Conservation (phyloP, 129 eudicot species). For the Chrysanthemum lavandulifolium region DNA sequence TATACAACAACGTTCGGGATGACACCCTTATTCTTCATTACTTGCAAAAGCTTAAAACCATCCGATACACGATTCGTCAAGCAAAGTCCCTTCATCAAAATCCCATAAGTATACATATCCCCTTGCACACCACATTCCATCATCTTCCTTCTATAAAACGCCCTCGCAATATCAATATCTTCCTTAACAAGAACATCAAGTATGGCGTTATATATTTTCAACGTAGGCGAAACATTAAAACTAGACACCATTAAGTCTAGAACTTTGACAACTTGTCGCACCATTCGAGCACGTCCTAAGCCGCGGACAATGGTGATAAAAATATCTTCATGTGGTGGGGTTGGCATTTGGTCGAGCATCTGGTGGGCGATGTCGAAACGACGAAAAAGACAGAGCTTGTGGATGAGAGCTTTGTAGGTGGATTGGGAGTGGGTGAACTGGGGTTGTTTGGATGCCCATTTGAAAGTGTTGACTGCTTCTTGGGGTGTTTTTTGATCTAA, state of each 20-base stretch:
- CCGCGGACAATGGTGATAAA: constrained; percentile 80
- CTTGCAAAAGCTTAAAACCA: constrained; percentile 79
- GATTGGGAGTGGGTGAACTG: constrained; percentile 61
- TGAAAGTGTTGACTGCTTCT: constrained; percentile 74
- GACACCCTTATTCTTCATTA: constrained; percentile 60
- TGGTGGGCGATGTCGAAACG: constrained; percentile 51
- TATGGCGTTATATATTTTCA: constrained; percentile 71
- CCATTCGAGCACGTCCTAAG: constrained; percentile 61
- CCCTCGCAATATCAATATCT: constrained; percentile 86
- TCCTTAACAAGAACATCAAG: constrained; percentile 84
- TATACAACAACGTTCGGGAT: constrained; percentile 54
- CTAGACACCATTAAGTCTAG: constrained; percentile 45
- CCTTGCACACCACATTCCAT: constrained; percentile 71
- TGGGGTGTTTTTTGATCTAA: constrained; percentile 64
- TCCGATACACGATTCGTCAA: constrained; percentile 88
- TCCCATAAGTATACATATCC: constrained; percentile 83
- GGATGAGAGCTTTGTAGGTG: constrained; percentile 77
- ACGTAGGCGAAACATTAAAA: constrained; percentile 44
- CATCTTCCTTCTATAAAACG: constrained; percentile 79
- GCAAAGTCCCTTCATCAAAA: constrained; percentile 91
- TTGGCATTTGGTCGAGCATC: constrained; percentile 88
- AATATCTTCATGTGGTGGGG: constrained; percentile 64
- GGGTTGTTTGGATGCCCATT: constrained; percentile 80
- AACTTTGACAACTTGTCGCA: constrained; percentile 51
- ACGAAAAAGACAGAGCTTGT: constrained; percentile 74